Evolutionary conservation across 176 grass and related monocot species (phyloP), one percentile per base, ranked within the genome.

Genomic region (Avena atlantica): DNA sequence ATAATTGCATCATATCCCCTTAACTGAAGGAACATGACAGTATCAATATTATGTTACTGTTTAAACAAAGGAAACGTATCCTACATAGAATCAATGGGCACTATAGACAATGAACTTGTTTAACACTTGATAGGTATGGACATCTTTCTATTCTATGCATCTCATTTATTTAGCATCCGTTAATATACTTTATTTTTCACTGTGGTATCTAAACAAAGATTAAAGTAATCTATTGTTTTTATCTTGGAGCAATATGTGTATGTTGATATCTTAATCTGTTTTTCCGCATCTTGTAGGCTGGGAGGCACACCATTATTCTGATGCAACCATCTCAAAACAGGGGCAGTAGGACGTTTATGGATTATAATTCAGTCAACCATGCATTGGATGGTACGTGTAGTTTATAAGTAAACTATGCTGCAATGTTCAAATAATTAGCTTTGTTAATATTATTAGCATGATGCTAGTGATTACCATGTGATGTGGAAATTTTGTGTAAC

Each of bases 231-330:
- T 40, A 76, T 17, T 81, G 59, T 49, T 42, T 85, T 85, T 66
- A 36, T 36, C 37, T 48, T 72, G 52, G 6, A 76, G 56, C 17
- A 79, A 53, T 70, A 77, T 79, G 19, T 15, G 31, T 61, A 23
- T 29, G 4, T 77, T 63, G 55, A 86, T 53, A 31, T 45, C 29
- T 88, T 63, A 53, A 80, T 84, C 47, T 83, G 57, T 49, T 59
- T 74, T 53, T 5, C 82, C 62, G 34, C 29, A 82, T 69, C n/a
- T 85, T 92, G 84, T 88, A 98, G 96, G 84, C 90, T 87, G 93
- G 91, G 64, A 98, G 87, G 85, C 96, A 98, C 89, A 96, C 96
- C 47, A 98, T 98, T 86, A 96, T 98, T 87, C 85, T 98, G 70
- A 96, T 98, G 96, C 93, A 98, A 58, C 91, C 93, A 86, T 92